phyloP scores from a whole-genome alignment of 116 monocot genomes.

The Zostera marina region DNA sequence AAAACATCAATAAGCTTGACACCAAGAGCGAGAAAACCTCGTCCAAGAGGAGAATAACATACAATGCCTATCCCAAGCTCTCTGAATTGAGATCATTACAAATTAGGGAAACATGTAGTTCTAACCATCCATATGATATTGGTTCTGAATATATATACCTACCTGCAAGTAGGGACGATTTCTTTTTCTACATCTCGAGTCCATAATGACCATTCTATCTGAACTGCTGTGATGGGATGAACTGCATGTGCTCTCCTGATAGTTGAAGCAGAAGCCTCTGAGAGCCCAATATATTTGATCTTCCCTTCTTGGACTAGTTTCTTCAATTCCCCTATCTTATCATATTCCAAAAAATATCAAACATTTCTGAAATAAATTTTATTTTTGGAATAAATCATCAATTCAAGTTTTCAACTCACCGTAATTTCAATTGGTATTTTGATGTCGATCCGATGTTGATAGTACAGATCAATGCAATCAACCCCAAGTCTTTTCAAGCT shows the following conservation, averaged over 20 bases:
- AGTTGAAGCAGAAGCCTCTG: no score
- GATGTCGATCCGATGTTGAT: constrained; percentile 60
- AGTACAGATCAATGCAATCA: constrained; percentile 62
- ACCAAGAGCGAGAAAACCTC: not conserved
- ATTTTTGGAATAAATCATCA: no score
- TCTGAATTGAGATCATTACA: not conserved
- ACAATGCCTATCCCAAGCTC: constrained; percentile 4
- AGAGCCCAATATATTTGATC: constrained; percentile 57
- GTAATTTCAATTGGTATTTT: constrained; percentile 62
- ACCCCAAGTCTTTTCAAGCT: constrained; percentile 51
- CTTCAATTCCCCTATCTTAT: constrained; percentile 64
- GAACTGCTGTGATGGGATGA: constrained; percentile 54
- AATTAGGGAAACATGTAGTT: no score
- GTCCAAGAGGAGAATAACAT: no score
- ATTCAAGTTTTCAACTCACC: no score
- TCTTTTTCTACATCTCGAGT: constrained; percentile 27
- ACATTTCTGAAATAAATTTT: no score
- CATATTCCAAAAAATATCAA: no score
- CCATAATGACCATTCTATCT: constrained; percentile 70
- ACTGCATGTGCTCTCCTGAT: constrained; percentile 63
- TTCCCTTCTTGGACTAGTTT: constrained; percentile 61
- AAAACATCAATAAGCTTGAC: not conserved
- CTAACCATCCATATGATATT: no score
- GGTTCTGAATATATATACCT: not conserved
- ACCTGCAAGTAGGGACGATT: constrained; percentile 11